Conservation (phyloP, 2,329 filamentous ascomycete species). For the Juglanconis oblonga region DNA sequence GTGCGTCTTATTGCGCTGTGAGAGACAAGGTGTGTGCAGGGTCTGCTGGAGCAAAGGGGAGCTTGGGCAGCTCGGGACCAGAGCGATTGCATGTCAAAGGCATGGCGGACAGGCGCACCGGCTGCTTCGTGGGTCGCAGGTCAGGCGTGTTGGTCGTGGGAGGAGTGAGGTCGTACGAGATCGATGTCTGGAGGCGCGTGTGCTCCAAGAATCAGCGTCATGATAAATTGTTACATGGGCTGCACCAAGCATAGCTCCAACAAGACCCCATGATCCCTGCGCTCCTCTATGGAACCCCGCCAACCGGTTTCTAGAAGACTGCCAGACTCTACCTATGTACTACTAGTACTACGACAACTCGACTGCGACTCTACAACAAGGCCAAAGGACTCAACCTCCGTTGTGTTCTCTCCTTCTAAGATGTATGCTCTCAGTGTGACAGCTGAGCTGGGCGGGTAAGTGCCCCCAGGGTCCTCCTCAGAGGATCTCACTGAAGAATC, state of each 20-base stretch:
- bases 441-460: slow-evolving; percentile 68
- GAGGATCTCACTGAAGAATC: too few relatives aligned
- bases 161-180: background rate
- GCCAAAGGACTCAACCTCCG: background rate
- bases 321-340: background rate
- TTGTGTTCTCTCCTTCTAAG: background rate
- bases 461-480: slow-evolving; percentile 4
- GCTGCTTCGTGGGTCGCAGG: slow-evolving; percentile 11
- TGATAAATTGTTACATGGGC: background rate
- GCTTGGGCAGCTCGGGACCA: slow-evolving; percentile 66
- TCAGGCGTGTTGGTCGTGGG: background rate
- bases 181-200: background rate
- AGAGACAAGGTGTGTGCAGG: slow-evolving; percentile 52
- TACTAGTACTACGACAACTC: background rate
- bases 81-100: slow-evolving; percentile 60
- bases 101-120: slow-evolving; percentile 28
- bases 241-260: background rate
- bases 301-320: background rate
- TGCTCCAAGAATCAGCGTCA: background rate
- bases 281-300: background rate
- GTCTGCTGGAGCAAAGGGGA: slow-evolving; percentile 61
- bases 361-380: background rate
- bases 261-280: background rate
- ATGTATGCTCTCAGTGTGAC: slow-evolving; percentile 68
- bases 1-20: slow-evolving; percentile 47